phyloP scores from a whole-genome alignment of 1,284 basidiomycete species.

The Trametes polyzona region DNA sequence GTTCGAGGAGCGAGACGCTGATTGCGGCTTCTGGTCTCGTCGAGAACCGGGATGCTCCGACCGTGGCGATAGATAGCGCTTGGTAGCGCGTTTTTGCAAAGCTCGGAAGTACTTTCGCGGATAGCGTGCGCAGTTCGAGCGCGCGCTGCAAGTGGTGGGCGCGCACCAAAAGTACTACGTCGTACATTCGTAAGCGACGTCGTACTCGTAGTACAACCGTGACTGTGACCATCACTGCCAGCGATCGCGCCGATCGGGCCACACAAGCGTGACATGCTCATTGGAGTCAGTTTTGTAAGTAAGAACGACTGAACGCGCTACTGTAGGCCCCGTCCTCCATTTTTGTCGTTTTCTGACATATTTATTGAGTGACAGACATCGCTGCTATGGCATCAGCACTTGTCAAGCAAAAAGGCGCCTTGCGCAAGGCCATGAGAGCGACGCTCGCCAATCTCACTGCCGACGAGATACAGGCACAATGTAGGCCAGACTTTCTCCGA shows the following conservation, averaged over 20 bases:
- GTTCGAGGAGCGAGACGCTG: neutral
- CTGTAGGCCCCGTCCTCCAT: too few relatives aligned
- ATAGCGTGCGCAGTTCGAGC: neutral
- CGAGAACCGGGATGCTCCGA: constrained; percentile 22
- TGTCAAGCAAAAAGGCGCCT: constrained; percentile 50
- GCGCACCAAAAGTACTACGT: too few relatives aligned
- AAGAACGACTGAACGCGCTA: neutral
- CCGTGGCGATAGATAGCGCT: constrained; percentile 11
- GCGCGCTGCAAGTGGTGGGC: constrained; percentile 2
- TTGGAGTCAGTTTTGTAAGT: constrained; percentile 2
- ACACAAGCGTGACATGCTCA: constrained; percentile 17
- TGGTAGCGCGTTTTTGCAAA: neutral
- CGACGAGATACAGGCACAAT: constrained; percentile 59
- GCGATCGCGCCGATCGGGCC: constrained; percentile 5
- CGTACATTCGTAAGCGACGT: too few relatives aligned
- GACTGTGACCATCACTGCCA: constrained; percentile 17
- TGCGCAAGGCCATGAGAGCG: constrained; percentile 52
- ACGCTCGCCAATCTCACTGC: constrained; percentile 46
- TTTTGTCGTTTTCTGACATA: too few relatives aligned
- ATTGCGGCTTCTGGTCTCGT: constrained; percentile 9
- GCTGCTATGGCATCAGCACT: constrained; percentile 31
- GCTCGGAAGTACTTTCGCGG: neutral
- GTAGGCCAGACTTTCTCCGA: constrained; percentile 40
- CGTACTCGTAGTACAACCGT: neutral
- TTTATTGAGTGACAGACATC: too few relatives aligned